Evolutionary conservation across 164 flowering plant species (phyloP).

Genomic region (grape (Vitis vinifera)): ASM3070453v1 NC_081817.1:2956001-2956500

Average conservation of each 20-base stretch:
- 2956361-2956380: too few relatives aligned
- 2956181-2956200: constrained; percentile 17
- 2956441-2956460: too few relatives aligned
- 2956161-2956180: background rate
- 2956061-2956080: background rate
- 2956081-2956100: background rate
- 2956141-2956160: background rate
- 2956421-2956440: too few relatives aligned
- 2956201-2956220: background rate
- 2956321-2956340: too few relatives aligned
- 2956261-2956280: background rate
- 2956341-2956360: too few relatives aligned
- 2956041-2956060: constrained; percentile 56
- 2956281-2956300: too few relatives aligned
- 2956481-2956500: too few relatives aligned
- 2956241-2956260: constrained; percentile 13
- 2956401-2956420: too few relatives aligned
- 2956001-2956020: constrained; percentile 69
- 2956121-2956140: background rate
- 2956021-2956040: constrained; percentile 37
- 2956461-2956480: too few relatives aligned
- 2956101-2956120: background rate
- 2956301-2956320: too few relatives aligned
- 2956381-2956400: too few relatives aligned
- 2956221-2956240: background rate